Percentiles rank a stretch among this genome's conserved stretches.
phyloP scores from a whole-genome alignment of 495 filamentous ascomycete genomes.

The Talaromyces trachyspermus region DNA sequence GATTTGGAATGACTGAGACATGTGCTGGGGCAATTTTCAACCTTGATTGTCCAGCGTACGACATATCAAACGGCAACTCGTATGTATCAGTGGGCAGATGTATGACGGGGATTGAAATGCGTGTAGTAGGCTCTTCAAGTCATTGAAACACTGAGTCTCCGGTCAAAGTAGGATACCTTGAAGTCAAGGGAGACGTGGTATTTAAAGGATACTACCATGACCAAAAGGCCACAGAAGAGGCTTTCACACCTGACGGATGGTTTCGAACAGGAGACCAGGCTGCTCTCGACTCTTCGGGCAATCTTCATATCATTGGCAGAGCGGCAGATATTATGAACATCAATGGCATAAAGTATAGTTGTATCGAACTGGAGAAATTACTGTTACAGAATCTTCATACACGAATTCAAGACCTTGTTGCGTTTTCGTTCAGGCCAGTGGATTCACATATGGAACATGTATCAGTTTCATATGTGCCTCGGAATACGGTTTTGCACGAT shows the following conservation, averaged over 20 bases:
- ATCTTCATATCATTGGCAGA: conserved; percentile 46
- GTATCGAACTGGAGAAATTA: conserved; percentile 32
- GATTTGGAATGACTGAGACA: neutral
- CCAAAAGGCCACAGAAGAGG: conserved; percentile 50
- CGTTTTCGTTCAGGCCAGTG: conserved; percentile 21
- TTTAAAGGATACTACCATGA: conserved; percentile 76
- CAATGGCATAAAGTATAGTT: conserved; percentile 43
- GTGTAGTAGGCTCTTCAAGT: neutral
- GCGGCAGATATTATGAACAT: conserved; percentile 48
- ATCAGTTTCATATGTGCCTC: conserved; percentile 26
- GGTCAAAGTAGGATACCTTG: conserved; percentile 15
- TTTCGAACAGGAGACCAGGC: conserved; percentile 78
- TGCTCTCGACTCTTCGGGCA: conserved; percentile 48
- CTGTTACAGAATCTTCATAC: conserved; percentile 28
- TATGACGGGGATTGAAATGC: neutral
- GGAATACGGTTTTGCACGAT: neutral
- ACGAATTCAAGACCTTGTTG: conserved; percentile 15
- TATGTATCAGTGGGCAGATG: neutral
- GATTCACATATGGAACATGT: conserved; percentile 27
- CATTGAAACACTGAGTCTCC: too few species aligned
- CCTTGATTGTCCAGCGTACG: neutral
- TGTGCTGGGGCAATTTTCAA: neutral
- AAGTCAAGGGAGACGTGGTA: conserved; percentile 50
- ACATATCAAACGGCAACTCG: neutral
- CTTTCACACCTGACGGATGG: conserved; percentile 66